Evolutionary conservation across 441 rosid species (phyloP), one percentile per base, ranked within the genome.

Genomic region (Aquilaria agallochum): DNA sequence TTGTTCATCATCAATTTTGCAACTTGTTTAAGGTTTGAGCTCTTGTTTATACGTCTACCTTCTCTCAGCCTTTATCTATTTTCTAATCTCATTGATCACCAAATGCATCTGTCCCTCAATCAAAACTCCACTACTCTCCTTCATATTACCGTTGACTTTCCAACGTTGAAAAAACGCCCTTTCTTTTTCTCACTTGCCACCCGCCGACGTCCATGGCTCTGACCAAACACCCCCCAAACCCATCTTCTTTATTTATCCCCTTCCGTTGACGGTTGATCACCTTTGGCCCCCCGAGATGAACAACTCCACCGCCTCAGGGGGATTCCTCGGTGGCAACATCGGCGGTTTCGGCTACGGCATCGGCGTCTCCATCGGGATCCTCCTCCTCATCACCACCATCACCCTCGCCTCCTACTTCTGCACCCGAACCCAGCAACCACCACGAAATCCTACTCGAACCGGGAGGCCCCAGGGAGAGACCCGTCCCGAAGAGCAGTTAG

Each of bases 341-440:
- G 88, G 94, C 11, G 92, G 90, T 1, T 84, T 90, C 49, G 80
- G 91, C 1, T 93, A 88, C 31, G 96, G 91, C 62, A 76, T 93
- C 50, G 97, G 96, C 5, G 79, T 90, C 36, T 86, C 98, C 0
- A 76, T 88, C 6, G 98, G 98, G 6, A 76, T 93, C 60, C 87
- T 93, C 57, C 69, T 93, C 44, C 91, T 93, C 45, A 83, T 93
- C 77, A 90, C 96, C n/a, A 90, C 98, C 50, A 88, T 93, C 73
- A 85, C 91, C 53, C 65, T 90, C 49, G 82, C 92, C 30, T 88
- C 97, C n/a, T 90, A 90, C 67, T 93, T 73, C 52, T 93, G 98
- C 85, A 76, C 88, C 27, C 75, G 85, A 55, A 66, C 34, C 20
- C 71, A 27, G 9, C 70, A 62, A 40, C 63, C 62, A 7, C 30